These are phyloP conservation scores for Podaxis sp. DNA, from an alignment of 768 basidiomycete genomes.

Conservation along the genomic window DNA sequence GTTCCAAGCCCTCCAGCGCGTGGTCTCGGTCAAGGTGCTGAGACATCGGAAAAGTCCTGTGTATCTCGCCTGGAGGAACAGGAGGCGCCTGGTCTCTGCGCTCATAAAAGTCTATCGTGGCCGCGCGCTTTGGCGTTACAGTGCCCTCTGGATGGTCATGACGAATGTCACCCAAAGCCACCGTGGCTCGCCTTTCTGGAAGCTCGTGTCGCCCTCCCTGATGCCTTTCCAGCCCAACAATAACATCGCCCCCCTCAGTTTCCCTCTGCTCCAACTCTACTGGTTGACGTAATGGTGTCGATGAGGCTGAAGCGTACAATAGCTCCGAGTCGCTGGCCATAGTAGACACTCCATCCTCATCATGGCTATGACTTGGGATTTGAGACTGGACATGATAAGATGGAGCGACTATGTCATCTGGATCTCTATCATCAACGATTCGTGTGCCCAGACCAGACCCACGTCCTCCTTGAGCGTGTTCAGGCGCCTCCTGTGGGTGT, in stretches of 20 bases:
- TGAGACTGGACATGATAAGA: not conserved
- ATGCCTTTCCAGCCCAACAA: not conserved
- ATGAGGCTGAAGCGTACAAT: slow-evolving; percentile 8
- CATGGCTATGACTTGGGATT: not conserved
- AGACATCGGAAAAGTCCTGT: too few species aligned
- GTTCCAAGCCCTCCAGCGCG: not conserved
- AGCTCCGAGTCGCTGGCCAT: slow-evolving; percentile 1
- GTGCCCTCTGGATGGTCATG: not conserved
- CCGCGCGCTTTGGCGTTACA: not conserved
- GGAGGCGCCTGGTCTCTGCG: not conserved
- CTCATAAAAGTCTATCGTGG: not conserved
- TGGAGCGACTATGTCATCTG: not conserved
- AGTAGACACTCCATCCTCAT: not conserved
- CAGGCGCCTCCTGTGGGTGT: not conserved
- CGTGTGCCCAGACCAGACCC: slow-evolving; percentile 1
- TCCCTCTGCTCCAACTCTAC: not conserved
- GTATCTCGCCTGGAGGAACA: not conserved
- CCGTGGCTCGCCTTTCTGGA: slow-evolving; percentile 1
- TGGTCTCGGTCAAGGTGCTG: not conserved
- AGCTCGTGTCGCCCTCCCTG: not conserved
- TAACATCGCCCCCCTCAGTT: not conserved
- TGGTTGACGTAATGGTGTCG: not conserved
- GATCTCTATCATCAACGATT: slow-evolving; percentile 6
- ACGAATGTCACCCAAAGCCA: not conserved
- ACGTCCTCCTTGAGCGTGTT: not conserved